phyloP scores from a whole-genome alignment of 1,139 yeast species.

The Citeromyces hawaiiensis region DNA sequence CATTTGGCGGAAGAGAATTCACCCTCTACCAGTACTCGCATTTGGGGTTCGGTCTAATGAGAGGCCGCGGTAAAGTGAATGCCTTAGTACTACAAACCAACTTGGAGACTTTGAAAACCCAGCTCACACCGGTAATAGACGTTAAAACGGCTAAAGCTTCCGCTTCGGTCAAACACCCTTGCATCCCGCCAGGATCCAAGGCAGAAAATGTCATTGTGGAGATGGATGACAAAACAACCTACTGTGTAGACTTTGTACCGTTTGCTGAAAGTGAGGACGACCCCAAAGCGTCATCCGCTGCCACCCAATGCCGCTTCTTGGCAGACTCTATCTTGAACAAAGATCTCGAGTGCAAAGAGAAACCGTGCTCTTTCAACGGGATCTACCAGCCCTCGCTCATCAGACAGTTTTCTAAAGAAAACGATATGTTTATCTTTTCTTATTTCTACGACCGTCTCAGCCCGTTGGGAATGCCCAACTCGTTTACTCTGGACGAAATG shows the following conservation, averaged over 20 bases:
- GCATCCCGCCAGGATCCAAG: slow-evolving; percentile 65
- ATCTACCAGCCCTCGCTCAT: slow-evolving; percentile 88
- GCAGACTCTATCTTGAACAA: slow-evolving; percentile 79
- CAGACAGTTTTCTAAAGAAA: slow-evolving; percentile 51
- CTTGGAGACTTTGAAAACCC: slow-evolving; percentile 21
- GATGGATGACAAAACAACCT: slow-evolving; percentile 29
- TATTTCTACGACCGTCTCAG: slow-evolving; percentile 88
- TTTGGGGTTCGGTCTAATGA: slow-evolving; percentile 89
- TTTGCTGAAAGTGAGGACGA: slow-evolving; percentile 17
- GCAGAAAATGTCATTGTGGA: slow-evolving; percentile 43
- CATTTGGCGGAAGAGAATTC: slow-evolving; percentile 72
- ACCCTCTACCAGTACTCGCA: slow-evolving; percentile 90
- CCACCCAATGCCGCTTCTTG: slow-evolving; percentile 69
- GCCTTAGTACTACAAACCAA: slow-evolving; percentile 37
- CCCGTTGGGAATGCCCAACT: slow-evolving; percentile 88
- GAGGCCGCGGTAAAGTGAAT: slow-evolving; percentile 80
- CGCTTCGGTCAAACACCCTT: slow-evolving; percentile 54
- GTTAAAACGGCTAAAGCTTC: slow-evolving; percentile 25
- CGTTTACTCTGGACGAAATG: slow-evolving; percentile 78
- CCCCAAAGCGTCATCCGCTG: slow-evolving; percentile 27
- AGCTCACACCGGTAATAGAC: slow-evolving; percentile 18
- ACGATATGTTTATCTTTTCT: slow-evolving; percentile 81
- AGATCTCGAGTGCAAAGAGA: slow-evolving; percentile 56
- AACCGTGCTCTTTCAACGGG: slow-evolving; percentile 94
- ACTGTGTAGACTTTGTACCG: slow-evolving; percentile 60